phyloP scores from a whole-genome alignment of 192 early-diverging fungal genomes.

The Mortierella alpina region DNA sequence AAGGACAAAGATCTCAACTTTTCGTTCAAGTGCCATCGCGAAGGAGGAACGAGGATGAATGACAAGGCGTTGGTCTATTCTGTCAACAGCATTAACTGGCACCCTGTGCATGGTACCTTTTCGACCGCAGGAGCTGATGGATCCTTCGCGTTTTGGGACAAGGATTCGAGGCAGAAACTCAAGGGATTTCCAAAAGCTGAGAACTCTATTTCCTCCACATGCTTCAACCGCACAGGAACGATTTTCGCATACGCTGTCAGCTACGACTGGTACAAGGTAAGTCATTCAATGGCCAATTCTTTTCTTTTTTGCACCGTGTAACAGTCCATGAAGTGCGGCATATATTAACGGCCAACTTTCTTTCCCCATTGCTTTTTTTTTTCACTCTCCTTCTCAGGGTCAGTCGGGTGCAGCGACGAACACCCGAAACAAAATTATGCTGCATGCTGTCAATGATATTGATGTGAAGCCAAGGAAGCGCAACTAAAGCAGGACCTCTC shows the following conservation, averaged over 20 bases:
- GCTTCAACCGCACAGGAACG: slow-evolving; percentile 83
- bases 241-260: slow-evolving; percentile 93
- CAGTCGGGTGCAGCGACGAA: slow-evolving; percentile 53
- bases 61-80: slow-evolving; percentile 70
- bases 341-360: neutral
- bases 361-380: no score
- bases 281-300: neutral
- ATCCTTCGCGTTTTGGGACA: slow-evolving; percentile 93
- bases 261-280: slow-evolving; percentile 88
- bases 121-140: slow-evolving; percentile 90
- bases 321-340: neutral
- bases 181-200: slow-evolving; percentile 77
- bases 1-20: slow-evolving; percentile 80
- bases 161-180: slow-evolving; percentile 87
- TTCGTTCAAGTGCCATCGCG: slow-evolving; percentile 96
- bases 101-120: slow-evolving; percentile 90
- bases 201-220: slow-evolving; percentile 74
- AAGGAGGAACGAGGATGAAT: slow-evolving; percentile 47
- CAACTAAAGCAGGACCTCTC: neutral
- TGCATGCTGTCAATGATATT: slow-evolving; percentile 81
- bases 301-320: neutral
- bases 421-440: slow-evolving; percentile 78
- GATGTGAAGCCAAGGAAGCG: slow-evolving; percentile 83
- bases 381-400: slow-evolving; percentile 26
- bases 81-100: slow-evolving; percentile 81